Percentiles rank a stretch among this genome's conserved stretches.
Conservation (phyloP, 768 basidiomycete genomes). For the Tricholoma flavovirens region DNA sequence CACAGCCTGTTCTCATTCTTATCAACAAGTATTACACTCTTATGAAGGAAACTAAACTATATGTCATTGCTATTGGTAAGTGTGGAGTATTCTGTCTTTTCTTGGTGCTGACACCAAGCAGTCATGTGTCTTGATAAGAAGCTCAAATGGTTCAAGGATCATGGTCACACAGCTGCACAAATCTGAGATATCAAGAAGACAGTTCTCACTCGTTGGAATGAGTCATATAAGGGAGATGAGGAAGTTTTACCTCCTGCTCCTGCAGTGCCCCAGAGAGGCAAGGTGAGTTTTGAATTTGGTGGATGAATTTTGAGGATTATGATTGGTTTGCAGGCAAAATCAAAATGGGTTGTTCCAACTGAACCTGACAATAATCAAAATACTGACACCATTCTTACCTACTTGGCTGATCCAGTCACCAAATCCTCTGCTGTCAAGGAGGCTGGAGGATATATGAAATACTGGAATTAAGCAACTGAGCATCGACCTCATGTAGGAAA, state of each 20-base stretch:
- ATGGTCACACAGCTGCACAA: conserved; percentile 1
- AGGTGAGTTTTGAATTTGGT: neutral
- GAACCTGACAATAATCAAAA: neutral
- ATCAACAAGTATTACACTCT: conserved; percentile 14
- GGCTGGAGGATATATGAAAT: conserved; percentile 10
- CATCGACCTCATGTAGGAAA: conserved; percentile 4
- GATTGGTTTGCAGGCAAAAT: neutral
- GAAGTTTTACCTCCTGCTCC: neutral
- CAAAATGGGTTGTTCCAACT: neutral
- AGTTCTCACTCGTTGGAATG: neutral
- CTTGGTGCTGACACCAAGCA: conserved; percentile 14
- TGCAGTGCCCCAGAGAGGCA: neutral
- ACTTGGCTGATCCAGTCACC: conserved; percentile 7
- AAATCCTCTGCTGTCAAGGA: conserved; percentile 4
- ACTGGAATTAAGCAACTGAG: conserved; percentile 4
- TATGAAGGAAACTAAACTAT: conserved; percentile 12
- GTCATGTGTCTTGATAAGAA: conserved; percentile 18
- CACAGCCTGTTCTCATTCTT: conserved; percentile 13
- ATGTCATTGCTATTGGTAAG: conserved; percentile 15
- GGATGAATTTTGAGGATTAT: neutral
- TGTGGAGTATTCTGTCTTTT: neutral
- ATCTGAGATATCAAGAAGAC: conserved; percentile 1
- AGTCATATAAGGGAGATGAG: neutral
- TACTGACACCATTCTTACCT: conserved; percentile 4
- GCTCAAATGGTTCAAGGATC: neutral